phyloP scores from a whole-genome alignment of 805 yeast species.

The Candida chilensis region DNA sequence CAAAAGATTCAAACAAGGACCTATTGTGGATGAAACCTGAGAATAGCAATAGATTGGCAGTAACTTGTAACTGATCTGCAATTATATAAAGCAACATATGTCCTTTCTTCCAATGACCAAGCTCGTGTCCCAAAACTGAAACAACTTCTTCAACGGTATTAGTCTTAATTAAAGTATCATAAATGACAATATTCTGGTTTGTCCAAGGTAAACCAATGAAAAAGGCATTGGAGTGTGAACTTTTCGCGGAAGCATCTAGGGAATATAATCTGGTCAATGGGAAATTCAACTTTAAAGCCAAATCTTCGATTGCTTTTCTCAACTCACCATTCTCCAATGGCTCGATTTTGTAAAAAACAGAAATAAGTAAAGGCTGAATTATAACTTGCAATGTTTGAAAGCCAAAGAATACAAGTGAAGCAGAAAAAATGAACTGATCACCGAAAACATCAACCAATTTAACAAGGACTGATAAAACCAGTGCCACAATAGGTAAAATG shows the following conservation, averaged over 20 bases:
- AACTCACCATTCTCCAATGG: conserved; percentile 89
- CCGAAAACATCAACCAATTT: conserved; percentile 78
- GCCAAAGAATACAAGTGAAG: conserved; percentile 60
- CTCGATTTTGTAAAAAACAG: conserved; percentile 73
- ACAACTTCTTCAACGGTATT: conserved; percentile 73
- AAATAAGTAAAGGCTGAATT: conserved; percentile 71
- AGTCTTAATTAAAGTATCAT: conserved; percentile 81
- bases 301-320: conserved; percentile 67
- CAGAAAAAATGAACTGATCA: conserved; percentile 70
- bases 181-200: conserved; percentile 88
- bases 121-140: conserved; percentile 96
- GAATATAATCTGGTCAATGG: conserved; percentile 83
- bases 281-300: conserved; percentile 70
- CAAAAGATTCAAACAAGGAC: conserved; percentile 72
- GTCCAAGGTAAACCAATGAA: conserved; percentile 93
- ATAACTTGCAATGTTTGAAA: conserved; percentile 69
- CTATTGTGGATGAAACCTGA: conserved; percentile 73
- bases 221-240: conserved; percentile 94
- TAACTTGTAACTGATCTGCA: conserved; percentile 50
- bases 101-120: conserved; percentile 94
- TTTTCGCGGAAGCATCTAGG: conserved; percentile 94
- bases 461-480: conserved; percentile 58
- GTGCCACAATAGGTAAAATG: conserved; percentile 32
- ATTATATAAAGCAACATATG: conserved; percentile 58
- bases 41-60: conserved; percentile 62